Evolutionary conservation across 1,139 yeast species (phyloP).

Genomic region (Kazachstania sp.): DNA sequence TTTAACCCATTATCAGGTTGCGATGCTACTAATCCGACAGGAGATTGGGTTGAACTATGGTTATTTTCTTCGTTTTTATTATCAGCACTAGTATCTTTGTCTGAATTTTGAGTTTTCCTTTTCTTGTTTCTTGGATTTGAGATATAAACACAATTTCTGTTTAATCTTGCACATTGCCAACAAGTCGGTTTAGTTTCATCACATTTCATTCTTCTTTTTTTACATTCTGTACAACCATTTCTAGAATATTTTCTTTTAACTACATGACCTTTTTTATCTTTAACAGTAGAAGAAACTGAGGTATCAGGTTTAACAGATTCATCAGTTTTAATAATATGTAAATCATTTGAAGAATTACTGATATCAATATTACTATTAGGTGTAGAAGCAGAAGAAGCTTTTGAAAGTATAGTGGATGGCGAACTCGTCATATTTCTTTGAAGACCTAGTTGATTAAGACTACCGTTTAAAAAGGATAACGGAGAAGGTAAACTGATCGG

Average conservation of each 20-base stretch:
- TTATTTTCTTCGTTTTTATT: not conserved
- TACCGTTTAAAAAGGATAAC: conserved; percentile 8
- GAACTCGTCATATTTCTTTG: conserved; percentile 6
- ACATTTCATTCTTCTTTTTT: conserved; percentile 38
- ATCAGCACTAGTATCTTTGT: not conserved
- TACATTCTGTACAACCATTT: conserved; percentile 37
- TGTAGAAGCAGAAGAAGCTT: not conserved
- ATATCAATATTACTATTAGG: not conserved
- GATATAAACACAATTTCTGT: conserved; percentile 33
- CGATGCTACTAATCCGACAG: not conserved
- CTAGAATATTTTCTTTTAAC: conserved; percentile 29
- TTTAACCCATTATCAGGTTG: not conserved
- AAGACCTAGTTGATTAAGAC: conserved; percentile 5
- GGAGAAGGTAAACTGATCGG: conserved; percentile 6
- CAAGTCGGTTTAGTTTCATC: conserved; percentile 57
- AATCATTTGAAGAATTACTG: not conserved
- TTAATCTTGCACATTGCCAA: conserved; percentile 38
- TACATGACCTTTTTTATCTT: conserved; percentile 17
- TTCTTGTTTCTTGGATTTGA: conserved; percentile 28
- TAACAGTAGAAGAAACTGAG: conserved; percentile 7
- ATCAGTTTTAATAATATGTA: not conserved
- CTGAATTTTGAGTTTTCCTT: conserved; percentile 10
- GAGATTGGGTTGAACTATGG: not conserved
- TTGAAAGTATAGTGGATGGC: conserved; percentile 3
- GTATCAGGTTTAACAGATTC: not conserved